phyloP scores from a whole-genome alignment of 805 yeast species.

The Priceomyces castillae region DNA sequence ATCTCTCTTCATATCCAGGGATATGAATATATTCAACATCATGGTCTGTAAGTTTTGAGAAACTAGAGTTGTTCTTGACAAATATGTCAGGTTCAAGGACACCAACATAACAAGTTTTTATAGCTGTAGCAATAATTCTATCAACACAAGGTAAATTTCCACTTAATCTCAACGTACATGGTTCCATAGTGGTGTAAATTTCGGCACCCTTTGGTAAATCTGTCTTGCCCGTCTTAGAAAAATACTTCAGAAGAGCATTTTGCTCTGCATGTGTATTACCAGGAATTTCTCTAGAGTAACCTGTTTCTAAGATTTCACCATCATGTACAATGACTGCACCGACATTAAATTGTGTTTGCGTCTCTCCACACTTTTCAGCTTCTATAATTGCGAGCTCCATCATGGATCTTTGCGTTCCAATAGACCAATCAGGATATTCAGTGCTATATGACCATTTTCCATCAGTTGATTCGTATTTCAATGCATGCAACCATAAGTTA shows the following conservation, averaged over 20 bases:
- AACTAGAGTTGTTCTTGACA: conserved; percentile 73
- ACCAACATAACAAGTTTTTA: conserved; percentile 84
- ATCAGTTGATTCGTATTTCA: conserved; percentile 61
- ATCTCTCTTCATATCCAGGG: conserved; percentile 76
- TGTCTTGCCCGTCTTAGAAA: conserved; percentile 27
- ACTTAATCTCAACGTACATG: conserved; percentile 84
- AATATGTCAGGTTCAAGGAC: conserved; percentile 88
- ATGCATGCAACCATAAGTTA: conserved; percentile 90
- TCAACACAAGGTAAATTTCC: conserved; percentile 90
- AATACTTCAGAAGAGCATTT: conserved; percentile 81
- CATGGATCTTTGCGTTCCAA: conserved; percentile 50
- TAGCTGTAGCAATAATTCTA: conserved; percentile 57
- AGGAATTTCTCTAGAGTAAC: conserved; percentile 84
- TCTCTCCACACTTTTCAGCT: conserved; percentile 78
- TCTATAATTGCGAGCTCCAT: conserved; percentile 77
- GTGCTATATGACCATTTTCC: conserved; percentile 72
- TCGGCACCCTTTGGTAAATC: conserved; percentile 73
- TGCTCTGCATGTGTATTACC: conserved; percentile 99
- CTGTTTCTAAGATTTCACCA: conserved; percentile 68
- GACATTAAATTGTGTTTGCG: conserved; percentile 87
- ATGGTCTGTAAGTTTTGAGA: conserved; percentile 46
- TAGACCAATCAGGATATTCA: conserved; percentile 80
- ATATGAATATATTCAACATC: conserved; percentile 74
- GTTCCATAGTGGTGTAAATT: conserved; percentile 95
- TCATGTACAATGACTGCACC: conserved; percentile 76